Percentiles rank a stretch among this genome's conserved stretches.
Conservation (phyloP, 2,329 filamentous ascomycete species). For the Aciculosporium take region DNA sequence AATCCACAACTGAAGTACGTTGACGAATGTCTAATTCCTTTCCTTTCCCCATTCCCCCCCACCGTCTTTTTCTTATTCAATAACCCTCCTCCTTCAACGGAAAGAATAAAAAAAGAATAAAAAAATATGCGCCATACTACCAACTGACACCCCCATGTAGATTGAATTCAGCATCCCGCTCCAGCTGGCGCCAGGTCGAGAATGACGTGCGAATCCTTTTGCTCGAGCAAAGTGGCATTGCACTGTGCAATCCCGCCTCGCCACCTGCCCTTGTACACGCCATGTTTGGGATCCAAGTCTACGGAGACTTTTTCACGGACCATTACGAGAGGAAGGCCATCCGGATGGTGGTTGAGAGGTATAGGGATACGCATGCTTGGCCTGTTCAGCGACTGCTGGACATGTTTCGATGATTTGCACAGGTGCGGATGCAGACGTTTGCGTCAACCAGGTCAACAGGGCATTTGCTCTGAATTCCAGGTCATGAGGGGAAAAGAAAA, state of each 20-base stretch:
- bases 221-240: slow-evolving; percentile 26
- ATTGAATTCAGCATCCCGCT: slow-evolving; percentile 12
- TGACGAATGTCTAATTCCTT: no score
- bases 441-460: background rate
- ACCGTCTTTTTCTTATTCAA: no score
- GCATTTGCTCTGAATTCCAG: background rate
- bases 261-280: slow-evolving; percentile 25
- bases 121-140: background rate
- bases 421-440: background rate
- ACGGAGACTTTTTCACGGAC: slow-evolving; percentile 28
- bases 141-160: background rate
- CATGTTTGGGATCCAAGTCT: slow-evolving; percentile 26
- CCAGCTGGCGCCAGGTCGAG: slow-evolving; percentile 22
- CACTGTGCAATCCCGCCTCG: slow-evolving; percentile 23
- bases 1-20: slow-evolving; percentile 22
- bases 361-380: slow-evolving; percentile 27
- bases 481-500: background rate
- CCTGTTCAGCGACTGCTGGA: slow-evolving; percentile 22
- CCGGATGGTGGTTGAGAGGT: slow-evolving; percentile 28
- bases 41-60: no score
- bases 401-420: slow-evolving; percentile 17
- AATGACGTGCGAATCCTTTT: slow-evolving; percentile 24
- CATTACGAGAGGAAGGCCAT: slow-evolving; percentile 22
- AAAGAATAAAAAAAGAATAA: background rate
- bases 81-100: no score